phyloP scores from a whole-genome alignment of 805 yeast species.

The Cyberlindnera amylophila region DNA sequence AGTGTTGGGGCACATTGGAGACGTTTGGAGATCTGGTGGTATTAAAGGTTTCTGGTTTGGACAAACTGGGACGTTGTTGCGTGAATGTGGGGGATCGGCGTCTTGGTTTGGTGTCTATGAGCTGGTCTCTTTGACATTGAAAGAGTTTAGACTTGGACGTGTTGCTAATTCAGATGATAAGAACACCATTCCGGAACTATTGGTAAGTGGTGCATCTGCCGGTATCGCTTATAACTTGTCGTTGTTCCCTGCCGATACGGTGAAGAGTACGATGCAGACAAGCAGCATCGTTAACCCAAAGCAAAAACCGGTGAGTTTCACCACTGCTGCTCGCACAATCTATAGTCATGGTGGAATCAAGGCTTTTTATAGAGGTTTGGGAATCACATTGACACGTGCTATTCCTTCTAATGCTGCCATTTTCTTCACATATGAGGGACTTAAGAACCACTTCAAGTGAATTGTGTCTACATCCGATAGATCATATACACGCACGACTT shows the following conservation, averaged over 20 bases:
- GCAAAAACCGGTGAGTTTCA: conserved; percentile 29
- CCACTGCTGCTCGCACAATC: conserved; percentile 37
- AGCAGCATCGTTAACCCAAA: conserved; percentile 33
- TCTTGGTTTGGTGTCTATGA: conserved; percentile 95
- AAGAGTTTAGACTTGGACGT: conserved; percentile 29
- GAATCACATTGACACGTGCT: conserved; percentile 76
- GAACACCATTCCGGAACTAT: conserved; percentile 47
- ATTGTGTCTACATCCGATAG: no score
- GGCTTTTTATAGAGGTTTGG: conserved; percentile 80
- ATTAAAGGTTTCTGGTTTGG: conserved; percentile 82
- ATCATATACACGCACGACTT: no score
- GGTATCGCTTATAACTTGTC: conserved; percentile 80
- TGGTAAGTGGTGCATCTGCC: conserved; percentile 81
- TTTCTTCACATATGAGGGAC: conserved; percentile 71
- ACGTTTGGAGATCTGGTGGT: conserved; percentile 50
- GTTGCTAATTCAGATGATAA: conserved; percentile 17
- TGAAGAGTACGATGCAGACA: conserved; percentile 84
- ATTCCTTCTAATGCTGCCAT: conserved; percentile 89
- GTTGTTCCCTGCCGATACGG: conserved; percentile 85
- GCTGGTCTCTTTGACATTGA: conserved; percentile 38
- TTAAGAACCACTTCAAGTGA: conserved; percentile 35
- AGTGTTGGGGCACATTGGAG: conserved; percentile 36
- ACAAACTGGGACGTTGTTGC: conserved; percentile 69
- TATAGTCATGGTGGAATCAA: conserved; percentile 54
- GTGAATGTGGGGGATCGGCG: conserved; percentile 89